phyloP scores from a whole-genome alignment of 345 rosid genomes.

The Moricandia moricandioides region DNA sequence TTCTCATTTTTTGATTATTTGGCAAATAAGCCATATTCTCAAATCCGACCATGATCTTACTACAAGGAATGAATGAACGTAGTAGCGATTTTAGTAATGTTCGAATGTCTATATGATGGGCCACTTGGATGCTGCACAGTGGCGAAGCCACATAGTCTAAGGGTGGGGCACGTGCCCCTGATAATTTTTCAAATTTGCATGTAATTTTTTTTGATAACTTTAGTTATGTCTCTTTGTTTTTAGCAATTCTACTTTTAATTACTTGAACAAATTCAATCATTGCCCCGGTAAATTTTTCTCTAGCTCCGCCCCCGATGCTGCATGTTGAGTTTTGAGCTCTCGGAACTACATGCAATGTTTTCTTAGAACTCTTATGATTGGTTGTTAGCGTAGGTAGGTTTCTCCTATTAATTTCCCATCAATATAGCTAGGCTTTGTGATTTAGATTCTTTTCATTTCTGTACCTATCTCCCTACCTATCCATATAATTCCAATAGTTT shows the following conservation, averaged over 20 bases:
- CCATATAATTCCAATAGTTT: slow-evolving; percentile 16
- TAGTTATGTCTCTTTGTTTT: too few species aligned
- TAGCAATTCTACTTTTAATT: too few species aligned
- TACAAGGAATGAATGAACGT: background rate
- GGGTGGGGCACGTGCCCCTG: too few species aligned
- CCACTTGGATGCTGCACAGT: slow-evolving; percentile 21
- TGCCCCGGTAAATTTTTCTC: too few species aligned
- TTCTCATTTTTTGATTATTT: too few species aligned
- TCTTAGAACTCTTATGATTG: slow-evolving; percentile 2
- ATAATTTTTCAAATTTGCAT: too few species aligned
- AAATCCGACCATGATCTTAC: background rate
- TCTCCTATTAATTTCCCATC: background rate
- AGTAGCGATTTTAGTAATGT: background rate
- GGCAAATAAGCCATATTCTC: too few species aligned
- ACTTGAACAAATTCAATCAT: too few species aligned
- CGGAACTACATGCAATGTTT: slow-evolving; percentile 1
- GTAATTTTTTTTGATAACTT: too few species aligned
- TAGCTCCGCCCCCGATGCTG: too few species aligned
- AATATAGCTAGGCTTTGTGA: slow-evolving; percentile 13
- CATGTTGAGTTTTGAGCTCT: slow-evolving; percentile 5
- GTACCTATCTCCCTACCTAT: slow-evolving; percentile 14
- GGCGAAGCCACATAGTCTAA: too few species aligned
- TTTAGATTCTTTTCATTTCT: slow-evolving; percentile 13
- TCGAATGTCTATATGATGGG: background rate
- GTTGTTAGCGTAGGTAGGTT: slow-evolving; percentile 10